Percentiles rank a stretch among this genome's conserved stretches.
Evolutionary conservation across 1,284 basidiomycete genomes (phyloP).

Genomic region (Ustilago trichophora): DNA sequence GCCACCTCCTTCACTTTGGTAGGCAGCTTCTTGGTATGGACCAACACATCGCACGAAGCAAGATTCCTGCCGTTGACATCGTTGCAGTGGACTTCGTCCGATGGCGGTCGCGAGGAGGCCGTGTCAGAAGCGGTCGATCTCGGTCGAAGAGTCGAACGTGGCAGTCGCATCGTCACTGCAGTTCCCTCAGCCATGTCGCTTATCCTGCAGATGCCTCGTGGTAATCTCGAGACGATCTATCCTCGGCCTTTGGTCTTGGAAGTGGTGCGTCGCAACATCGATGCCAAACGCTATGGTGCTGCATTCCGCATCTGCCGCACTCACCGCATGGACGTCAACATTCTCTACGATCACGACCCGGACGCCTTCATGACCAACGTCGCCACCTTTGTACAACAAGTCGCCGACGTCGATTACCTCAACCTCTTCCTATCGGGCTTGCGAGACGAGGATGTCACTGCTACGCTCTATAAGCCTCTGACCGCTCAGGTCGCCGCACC

Average conservation of each 20-base stretch:
- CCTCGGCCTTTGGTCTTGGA: slow-evolving; percentile 90
- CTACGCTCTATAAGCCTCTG: slow-evolving; percentile 65
- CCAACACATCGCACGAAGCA: slow-evolving; percentile 82
- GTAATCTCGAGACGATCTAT: slow-evolving; percentile 94
- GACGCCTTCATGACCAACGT: slow-evolving; percentile 72
- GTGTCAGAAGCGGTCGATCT: slow-evolving; percentile 43
- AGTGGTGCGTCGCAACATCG: slow-evolving; percentile 56
- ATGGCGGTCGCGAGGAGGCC: slow-evolving; percentile 5
- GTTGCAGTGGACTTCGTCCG: slow-evolving; percentile 40
- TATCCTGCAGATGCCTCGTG: slow-evolving; percentile 94
- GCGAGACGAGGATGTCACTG: slow-evolving; percentile 67
- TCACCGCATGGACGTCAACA: slow-evolving; percentile 89
- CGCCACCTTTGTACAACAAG: slow-evolving; percentile 78
- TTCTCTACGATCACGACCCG: slow-evolving; percentile 82
- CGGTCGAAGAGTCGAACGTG: slow-evolving; percentile 61
- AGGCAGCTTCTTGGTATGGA: slow-evolving; percentile 84
- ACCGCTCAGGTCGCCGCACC: slow-evolving; percentile 3
- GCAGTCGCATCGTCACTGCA: slow-evolving; percentile 60
- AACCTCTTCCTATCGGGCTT: slow-evolving; percentile 89
- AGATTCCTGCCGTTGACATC: slow-evolving; percentile 75
- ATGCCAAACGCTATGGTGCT: slow-evolving; percentile 73
- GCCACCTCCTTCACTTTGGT: slow-evolving; percentile 84
- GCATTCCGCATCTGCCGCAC: slow-evolving; percentile 91
- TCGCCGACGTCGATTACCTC: slow-evolving; percentile 88
- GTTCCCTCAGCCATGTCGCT: slow-evolving; percentile 73